A percentile compares a stretch with the other conserved stretches of the same genome.
Evolutionary conservation across 441 rosid species (phyloP).

Genomic region (Adansonia madagascariensis): DNA sequence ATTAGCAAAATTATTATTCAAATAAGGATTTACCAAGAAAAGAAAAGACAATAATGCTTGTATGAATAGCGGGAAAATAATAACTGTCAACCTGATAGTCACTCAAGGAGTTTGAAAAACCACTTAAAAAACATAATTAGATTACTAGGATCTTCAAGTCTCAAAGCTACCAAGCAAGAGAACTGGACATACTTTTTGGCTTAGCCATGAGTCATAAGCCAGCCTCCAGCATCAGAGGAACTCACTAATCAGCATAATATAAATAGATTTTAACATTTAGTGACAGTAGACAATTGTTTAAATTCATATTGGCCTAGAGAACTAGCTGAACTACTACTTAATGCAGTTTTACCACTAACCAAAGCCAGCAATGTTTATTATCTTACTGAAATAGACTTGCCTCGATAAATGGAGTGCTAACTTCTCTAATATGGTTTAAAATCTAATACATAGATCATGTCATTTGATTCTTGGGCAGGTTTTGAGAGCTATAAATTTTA

Average conservation of each 20-base stretch:
- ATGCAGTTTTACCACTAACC: not conserved
- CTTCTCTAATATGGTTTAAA: not conserved
- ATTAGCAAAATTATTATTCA: conserved; percentile 21
- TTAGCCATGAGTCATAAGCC: not conserved
- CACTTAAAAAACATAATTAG: not conserved
- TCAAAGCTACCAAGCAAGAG: conserved; percentile 1
- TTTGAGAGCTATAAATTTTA: not conserved
- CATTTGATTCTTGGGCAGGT: not conserved
- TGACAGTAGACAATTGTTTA: not conserved
- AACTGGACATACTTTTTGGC: conserved; percentile 1
- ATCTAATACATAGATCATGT: not conserved
- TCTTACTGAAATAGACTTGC: not conserved
- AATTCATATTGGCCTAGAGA: not conserved
- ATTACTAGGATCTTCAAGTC: not conserved
- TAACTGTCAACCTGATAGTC: not conserved
- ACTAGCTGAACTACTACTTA: not conserved
- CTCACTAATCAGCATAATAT: not conserved
- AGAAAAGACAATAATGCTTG: not conserved
- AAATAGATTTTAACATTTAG: not conserved
- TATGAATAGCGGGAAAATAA: not conserved
- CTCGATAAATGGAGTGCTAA: not conserved
- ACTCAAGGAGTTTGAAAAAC: not conserved
- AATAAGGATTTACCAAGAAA: not conserved
- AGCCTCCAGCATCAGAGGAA: not conserved
- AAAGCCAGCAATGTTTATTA: not conserved